Base-by-base conservation (phyloP, 345 rosid genomes). In the Eucalyptus erythrocorys region DNA sequence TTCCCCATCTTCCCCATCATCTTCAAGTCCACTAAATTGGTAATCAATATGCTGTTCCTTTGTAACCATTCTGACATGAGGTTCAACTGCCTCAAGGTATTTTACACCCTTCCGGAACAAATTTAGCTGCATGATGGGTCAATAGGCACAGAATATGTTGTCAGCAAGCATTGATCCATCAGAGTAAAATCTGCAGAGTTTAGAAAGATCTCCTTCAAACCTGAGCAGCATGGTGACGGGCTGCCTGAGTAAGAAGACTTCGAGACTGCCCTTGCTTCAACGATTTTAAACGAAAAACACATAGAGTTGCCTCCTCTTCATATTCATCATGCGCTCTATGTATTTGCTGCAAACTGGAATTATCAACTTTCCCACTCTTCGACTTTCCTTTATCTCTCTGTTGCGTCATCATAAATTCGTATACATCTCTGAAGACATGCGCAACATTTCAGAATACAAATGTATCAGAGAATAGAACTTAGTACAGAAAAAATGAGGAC, bases 171-270 rank as follows among this genome's bases (percentile, higher is more conserved):
- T 64, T 87, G 32, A 64, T 90, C 66, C 85, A 61, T 16, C 22
- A 61, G 9, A 27, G 89, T 59, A 85, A 86, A 43, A 53, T 66
- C 50, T 27, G n/a, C 50, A 48, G 42, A 37, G 82, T 76, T 37
- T 19, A 76, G 27, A 76, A 22, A 68, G 84, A 87, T 66, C 87
- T 84, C 51, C 48, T 22, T 13, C 50, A 89, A 88, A 98, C 99
- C 98, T 98, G 99, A 89, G 99, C 99, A 85, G 99, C 96, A 91
- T 98, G 98, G 92, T 98, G 99, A 79, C 97, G 99, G 68, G 96
- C 95, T 87, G 96, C 98, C 92, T 97, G 99, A 32, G 98, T 97
- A 27, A 98, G 94, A 89, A 98, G 97, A 92, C 99, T 97, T 86
- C 98, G 94, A 81, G 95, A 93, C 91, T 96, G 99, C 85, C 99